These are phyloP conservation scores for Nicotiana knightiana DNA, from an alignment of 257 asterid species.

Conservation along the genomic window DNA sequence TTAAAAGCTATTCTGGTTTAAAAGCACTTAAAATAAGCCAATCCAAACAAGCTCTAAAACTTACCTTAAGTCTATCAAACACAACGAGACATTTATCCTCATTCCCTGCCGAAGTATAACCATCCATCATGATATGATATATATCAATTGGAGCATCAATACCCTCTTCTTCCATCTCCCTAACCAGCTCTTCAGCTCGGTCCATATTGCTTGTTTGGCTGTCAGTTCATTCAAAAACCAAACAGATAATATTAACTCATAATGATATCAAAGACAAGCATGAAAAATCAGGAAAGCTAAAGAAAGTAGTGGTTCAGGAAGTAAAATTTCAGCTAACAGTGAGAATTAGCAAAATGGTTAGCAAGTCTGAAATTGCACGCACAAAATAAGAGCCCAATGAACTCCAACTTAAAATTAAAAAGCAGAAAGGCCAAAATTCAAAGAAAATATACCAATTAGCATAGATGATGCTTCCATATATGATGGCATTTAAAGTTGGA, in stretches of 20 bases:
- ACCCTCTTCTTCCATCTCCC: conserved; percentile 96
- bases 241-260: conserved; percentile 15
- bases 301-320: not conserved
- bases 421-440: not conserved
- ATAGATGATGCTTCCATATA: conserved; percentile 86
- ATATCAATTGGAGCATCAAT: conserved; percentile 89
- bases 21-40: no score
- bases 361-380: not conserved
- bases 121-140: conserved; percentile 98
- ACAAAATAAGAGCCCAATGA: not conserved
- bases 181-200: conserved; percentile 88
- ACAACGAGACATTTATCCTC: conserved; percentile 81
- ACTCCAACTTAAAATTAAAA: not conserved
- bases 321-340: not conserved
- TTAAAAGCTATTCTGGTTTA: no score
- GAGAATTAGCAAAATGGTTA: not conserved
- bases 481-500: conserved; percentile 59
- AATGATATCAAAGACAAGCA: not conserved
- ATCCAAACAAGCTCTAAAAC: not conserved
- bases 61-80: conserved; percentile 78
- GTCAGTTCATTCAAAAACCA: conserved; percentile 23
- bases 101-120: conserved; percentile 67
- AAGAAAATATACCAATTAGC: conserved; percentile 64
- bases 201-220: conserved; percentile 66
- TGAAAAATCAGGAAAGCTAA: not conserved